Conservation (phyloP, 2,329 filamentous ascomycete species). For the Pseudocercospora ulei region DNA sequence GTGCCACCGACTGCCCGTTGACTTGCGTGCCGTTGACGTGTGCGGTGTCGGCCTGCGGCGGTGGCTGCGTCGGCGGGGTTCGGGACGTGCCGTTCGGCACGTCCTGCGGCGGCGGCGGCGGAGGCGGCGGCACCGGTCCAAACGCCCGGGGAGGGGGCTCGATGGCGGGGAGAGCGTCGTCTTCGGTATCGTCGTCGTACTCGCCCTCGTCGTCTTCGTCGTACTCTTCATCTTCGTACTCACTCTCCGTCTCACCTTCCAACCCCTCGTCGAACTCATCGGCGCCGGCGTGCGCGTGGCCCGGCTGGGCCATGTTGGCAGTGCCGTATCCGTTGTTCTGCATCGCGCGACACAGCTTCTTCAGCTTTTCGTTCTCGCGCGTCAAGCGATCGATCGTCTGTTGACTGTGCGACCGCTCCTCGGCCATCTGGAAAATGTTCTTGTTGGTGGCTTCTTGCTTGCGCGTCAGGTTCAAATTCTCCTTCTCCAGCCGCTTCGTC, state of each 20-base stretch:
- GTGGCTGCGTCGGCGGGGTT: conserved; percentile 19
- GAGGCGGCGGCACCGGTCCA: conserved; percentile 43
- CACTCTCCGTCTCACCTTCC: conserved; percentile 50
- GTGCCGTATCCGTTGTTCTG: conserved; percentile 77
- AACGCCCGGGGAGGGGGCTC: conserved; percentile 31
- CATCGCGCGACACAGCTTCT: conserved; percentile 91
- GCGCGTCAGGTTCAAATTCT: conserved; percentile 80
- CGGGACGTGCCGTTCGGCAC: conserved; percentile 24
- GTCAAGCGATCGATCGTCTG: conserved; percentile 68
- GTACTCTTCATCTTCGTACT: conserved; percentile 59
- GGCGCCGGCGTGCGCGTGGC: conserved; percentile 17
- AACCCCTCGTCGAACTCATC: conserved; percentile 28
- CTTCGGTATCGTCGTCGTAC: conserved; percentile 55
- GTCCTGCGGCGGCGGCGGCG: conserved; percentile 36
- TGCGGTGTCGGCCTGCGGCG: conserved; percentile 13
- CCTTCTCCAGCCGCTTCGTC: conserved; percentile 91
- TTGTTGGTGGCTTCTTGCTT: conserved; percentile 90
- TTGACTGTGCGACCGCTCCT: conserved; percentile 70
- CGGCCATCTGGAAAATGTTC: conserved; percentile 95
- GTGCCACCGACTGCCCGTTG: conserved; percentile 12
- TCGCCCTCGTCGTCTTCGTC: conserved; percentile 56
- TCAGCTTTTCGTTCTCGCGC: conserved; percentile 81
- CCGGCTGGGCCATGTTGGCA: conserved; percentile 22
- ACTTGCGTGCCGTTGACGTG: conserved; percentile 17
- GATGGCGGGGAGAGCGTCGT: conserved; percentile 38